These are phyloP conservation scores for Fagus crenata DNA, from an alignment of 306 rosid genomes.

Conservation along the genomic window DNA sequence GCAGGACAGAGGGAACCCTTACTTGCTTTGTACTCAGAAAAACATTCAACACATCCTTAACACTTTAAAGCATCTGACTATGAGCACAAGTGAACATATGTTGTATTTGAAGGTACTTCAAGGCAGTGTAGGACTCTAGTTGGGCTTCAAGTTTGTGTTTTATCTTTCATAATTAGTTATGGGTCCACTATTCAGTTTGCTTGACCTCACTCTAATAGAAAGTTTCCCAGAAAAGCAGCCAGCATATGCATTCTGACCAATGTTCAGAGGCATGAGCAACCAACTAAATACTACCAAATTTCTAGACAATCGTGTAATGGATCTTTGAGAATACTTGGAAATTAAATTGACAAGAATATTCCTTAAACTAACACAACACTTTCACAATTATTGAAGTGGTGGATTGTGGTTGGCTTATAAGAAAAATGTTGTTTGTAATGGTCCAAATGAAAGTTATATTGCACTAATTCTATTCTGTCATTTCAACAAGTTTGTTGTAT, in stretches of 20 bases:
- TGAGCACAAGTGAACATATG: not conserved
- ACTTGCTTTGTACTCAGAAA: not conserved
- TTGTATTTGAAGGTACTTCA: not conserved
- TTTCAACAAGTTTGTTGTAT: no score
- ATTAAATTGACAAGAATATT: not conserved
- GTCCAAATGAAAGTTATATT: no score
- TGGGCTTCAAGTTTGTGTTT: not conserved
- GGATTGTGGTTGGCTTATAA: no score
- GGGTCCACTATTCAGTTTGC: conserved; percentile 5
- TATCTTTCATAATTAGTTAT: conserved; percentile 7
- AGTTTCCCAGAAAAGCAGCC: conserved; percentile 3
- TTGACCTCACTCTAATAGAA: not conserved
- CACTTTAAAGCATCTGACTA: no score
- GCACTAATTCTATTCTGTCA: no score
- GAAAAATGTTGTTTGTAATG: no score
- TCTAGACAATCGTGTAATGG: not conserved
- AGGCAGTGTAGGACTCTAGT: not conserved
- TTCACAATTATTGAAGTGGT: no score
- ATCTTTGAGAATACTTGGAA: not conserved
- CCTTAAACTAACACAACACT: not conserved
- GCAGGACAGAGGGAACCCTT: not conserved
- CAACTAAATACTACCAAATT: not conserved
- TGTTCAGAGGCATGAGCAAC: not conserved
- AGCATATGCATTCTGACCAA: not conserved
- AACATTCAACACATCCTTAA: no score